A percentile compares a stretch with the other conserved stretches of the same genome.
phyloP scores from a whole-genome alignment of 2,329 filamentous ascomycete genomes.

The Fusarium ramigenum region DNA sequence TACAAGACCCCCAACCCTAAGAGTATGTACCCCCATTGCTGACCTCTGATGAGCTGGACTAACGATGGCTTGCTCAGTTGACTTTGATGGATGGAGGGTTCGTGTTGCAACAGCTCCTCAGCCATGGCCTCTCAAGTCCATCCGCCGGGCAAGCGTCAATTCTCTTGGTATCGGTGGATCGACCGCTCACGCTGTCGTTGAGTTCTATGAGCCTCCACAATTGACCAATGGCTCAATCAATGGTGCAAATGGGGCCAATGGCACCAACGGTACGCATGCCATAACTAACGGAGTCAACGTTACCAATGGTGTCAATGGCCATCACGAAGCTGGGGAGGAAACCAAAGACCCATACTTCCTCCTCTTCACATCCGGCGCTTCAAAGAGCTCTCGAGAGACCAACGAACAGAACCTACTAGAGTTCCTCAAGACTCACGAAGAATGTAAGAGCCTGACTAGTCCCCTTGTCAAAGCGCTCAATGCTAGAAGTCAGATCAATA shows the following conservation, averaged over 20 bases:
- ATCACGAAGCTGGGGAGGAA: background rate
- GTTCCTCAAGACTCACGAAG: constrained; percentile 23
- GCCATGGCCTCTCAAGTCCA: constrained; percentile 37
- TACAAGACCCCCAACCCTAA: constrained; percentile 41
- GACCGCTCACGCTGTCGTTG: constrained; percentile 55
- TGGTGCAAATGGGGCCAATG: background rate
- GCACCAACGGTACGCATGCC: background rate
- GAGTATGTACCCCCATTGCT: background rate
- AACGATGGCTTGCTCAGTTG: constrained; percentile 9
- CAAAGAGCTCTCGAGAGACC: constrained; percentile 26
- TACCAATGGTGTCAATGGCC: background rate
- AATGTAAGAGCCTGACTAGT: constrained; percentile 18
- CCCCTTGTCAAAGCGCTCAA: constrained; percentile 33
- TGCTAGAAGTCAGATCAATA: constrained; percentile 33
- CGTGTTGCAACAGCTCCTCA: constrained; percentile 32
- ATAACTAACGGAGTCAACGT: background rate
- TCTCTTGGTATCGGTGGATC: constrained; percentile 56
- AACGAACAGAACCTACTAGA: constrained; percentile 25
- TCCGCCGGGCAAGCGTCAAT: constrained; percentile 44
- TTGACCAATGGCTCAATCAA: background rate
- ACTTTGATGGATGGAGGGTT: constrained; percentile 39
- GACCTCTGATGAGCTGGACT: background rate
- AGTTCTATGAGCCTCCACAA: constrained; percentile 33
- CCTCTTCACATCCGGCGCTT: constrained; percentile 32
- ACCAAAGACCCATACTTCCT: constrained; percentile 12